phyloP scores from a whole-genome alignment of 1,284 basidiomycete genomes.

The Malassezia sympodialis region DNA sequence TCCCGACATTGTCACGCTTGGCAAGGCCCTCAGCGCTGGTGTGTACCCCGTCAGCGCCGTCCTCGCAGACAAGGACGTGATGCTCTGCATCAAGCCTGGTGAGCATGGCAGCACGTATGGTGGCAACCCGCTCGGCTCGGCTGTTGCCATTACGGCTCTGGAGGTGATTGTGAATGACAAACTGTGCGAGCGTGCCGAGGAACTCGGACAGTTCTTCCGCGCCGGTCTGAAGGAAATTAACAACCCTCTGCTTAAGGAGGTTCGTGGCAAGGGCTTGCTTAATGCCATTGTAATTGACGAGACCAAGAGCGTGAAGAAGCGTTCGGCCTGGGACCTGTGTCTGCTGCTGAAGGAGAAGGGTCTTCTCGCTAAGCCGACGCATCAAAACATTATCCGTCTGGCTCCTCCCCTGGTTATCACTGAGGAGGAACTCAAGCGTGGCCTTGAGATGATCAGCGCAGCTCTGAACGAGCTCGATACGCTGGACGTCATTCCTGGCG shows the following conservation, averaged over 20 bases:
- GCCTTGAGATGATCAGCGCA: constrained; percentile 65
- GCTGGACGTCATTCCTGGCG: constrained; percentile 38
- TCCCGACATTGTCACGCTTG: constrained; percentile 84
- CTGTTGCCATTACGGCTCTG: constrained; percentile 82
- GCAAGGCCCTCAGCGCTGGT: constrained; percentile 91
- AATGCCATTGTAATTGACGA: constrained; percentile 94
- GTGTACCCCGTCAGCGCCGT: constrained; percentile 95
- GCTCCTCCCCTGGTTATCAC: constrained; percentile 87
- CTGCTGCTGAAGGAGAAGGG: constrained; percentile 81
- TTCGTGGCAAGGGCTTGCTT: constrained; percentile 76
- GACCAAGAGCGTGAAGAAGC: constrained; percentile 60
- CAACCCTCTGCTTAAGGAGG: constrained; percentile 59
- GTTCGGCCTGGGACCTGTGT: constrained; percentile 92
- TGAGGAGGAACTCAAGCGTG: constrained; percentile 68
- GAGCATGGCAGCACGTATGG: constrained; percentile 80
- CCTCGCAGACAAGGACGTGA: constrained; percentile 74
- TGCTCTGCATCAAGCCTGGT: constrained; percentile 91
- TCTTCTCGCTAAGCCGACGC: constrained; percentile 87
- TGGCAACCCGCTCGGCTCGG: constrained; percentile 88
- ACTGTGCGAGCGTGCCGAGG: constrained; percentile 65
- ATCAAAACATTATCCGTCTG: constrained; percentile 90
- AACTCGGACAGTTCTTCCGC: constrained; percentile 68
- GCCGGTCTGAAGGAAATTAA: constrained; percentile 24
- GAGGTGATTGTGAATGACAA: constrained; percentile 78
- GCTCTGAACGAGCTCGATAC: constrained; percentile 69